Evolutionary conservation across 2,329 filamentous ascomycete species (phyloP).

Genomic region (Calcarisporium arbuscula): DNA sequence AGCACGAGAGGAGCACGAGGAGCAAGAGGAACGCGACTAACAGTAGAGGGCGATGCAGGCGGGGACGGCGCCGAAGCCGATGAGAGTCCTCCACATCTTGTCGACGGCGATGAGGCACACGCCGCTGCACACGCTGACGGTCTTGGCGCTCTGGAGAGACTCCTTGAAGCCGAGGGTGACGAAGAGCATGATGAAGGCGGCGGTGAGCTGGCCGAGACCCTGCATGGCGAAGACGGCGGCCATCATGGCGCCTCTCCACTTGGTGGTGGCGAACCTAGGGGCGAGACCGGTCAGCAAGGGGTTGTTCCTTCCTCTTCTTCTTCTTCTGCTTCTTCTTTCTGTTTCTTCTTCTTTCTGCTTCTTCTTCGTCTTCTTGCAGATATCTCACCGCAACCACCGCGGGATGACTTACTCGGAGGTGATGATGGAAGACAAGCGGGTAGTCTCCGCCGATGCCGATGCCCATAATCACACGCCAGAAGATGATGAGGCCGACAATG

Average conservation of each 20-base stretch:
- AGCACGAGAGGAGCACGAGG: neutral
- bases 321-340: too few relatives aligned
- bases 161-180: conserved; percentile 65
- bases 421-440: conserved; percentile 74
- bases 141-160: conserved; percentile 46
- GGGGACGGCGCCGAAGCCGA: conserved; percentile 75
- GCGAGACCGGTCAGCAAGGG: neutral
- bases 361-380: too few relatives aligned
- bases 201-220: conserved; percentile 71
- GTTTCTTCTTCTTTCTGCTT: too few relatives aligned
- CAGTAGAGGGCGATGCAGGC: conserved; percentile 77
- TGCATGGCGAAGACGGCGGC: conserved; percentile 83
- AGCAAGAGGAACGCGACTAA: conserved; percentile 13
- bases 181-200: conserved; percentile 70
- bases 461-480: conserved; percentile 73
- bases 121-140: conserved; percentile 46
- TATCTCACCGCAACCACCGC: neutral
- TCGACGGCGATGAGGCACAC: conserved; percentile 49
- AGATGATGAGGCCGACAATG: conserved; percentile 63
- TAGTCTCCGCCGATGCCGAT: conserved; percentile 53
- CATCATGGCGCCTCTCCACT: conserved; percentile 85
- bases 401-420: conserved; percentile 61
- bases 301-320: too few relatives aligned
- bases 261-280: conserved; percentile 62
- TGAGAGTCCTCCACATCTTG: conserved; percentile 81